These are phyloP conservation scores for Clarireedia hainanense DNA, from an alignment of 2,329 filamentous ascomycete species.

Conservation along the genomic window DNA sequence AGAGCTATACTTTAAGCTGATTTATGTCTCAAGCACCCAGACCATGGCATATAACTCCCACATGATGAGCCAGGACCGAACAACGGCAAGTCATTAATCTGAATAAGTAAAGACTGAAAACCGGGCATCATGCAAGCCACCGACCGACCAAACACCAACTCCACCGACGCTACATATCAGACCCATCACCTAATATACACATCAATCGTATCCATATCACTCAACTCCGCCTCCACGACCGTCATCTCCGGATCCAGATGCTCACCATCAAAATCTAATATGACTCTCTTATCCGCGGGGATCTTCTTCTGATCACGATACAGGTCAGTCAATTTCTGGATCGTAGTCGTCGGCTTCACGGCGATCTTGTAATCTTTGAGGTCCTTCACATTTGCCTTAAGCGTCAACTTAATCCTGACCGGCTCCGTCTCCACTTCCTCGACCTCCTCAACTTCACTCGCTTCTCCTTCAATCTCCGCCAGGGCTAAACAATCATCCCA, in stretches of 20 bases:
- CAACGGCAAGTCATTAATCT: no score
- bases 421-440: slow-evolving; percentile 18
- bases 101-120: no score
- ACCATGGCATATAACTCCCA: no score
- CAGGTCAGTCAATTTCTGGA: slow-evolving; percentile 53
- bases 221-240: slow-evolving; percentile 62
- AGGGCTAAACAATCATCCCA: slow-evolving; percentile 35
- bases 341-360: slow-evolving; percentile 46
- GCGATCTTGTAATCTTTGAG: slow-evolving; percentile 42
- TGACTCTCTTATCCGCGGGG: slow-evolving; percentile 43
- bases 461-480: slow-evolving; percentile 7
- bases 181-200: slow-evolving; percentile 36
- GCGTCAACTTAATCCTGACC: slow-evolving; percentile 40
- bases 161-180: no score
- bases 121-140: no score
- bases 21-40: no score
- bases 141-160: no score
- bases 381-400: slow-evolving; percentile 41
- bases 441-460: slow-evolving; percentile 17
- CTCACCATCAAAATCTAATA: slow-evolving; percentile 70
- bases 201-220: slow-evolving; percentile 68
- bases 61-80: no score
- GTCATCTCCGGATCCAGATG: slow-evolving; percentile 50
- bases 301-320: slow-evolving; percentile 52
- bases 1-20: no score